These are phyloP conservation scores for Opeltia flavorubescens DNA, from an alignment of 495 filamentous ascomycete species.

Conservation along the genomic window DNA sequence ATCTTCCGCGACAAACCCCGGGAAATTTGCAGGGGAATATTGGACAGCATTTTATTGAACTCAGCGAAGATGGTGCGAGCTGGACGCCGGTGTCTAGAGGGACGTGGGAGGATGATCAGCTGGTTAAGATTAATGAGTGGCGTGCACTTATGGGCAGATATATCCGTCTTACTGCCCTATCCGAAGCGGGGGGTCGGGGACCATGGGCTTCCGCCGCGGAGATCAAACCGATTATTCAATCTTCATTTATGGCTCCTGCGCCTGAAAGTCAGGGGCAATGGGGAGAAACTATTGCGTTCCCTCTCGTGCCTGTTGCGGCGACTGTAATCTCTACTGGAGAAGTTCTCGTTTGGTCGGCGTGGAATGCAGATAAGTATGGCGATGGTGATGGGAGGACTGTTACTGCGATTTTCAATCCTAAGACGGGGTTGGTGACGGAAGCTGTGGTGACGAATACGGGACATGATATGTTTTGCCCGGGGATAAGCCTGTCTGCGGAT, in stretches of 20 bases:
- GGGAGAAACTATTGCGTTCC: constrained; percentile 37
- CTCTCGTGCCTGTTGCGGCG: constrained; percentile 32
- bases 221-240: constrained; percentile 14
- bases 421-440: constrained; percentile 18
- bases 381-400: constrained; percentile 25
- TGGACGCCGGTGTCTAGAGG: constrained; percentile 29
- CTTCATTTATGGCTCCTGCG: background rate
- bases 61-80: constrained; percentile 15
- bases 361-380: constrained; percentile 22
- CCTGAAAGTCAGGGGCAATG: constrained; percentile 18
- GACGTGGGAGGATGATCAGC: constrained; percentile 23
- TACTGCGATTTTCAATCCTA: constrained; percentile 29
- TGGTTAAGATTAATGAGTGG: constrained; percentile 23
- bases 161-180: constrained; percentile 20
- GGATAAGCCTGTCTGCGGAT: constrained; percentile 33
- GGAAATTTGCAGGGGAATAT: background rate
- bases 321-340: constrained; percentile 24
- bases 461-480: constrained; percentile 51
- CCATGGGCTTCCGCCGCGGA: constrained; percentile 24
- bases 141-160: constrained; percentile 26
- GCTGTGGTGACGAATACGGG: constrained; percentile 28
- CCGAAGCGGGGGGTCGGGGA: constrained; percentile 23
- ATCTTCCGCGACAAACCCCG: background rate
- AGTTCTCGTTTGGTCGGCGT: constrained; percentile 32
- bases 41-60: background rate